Base-by-base conservation (phyloP, 306 rosid genomes). In the Fragaria vesca region DNA sequence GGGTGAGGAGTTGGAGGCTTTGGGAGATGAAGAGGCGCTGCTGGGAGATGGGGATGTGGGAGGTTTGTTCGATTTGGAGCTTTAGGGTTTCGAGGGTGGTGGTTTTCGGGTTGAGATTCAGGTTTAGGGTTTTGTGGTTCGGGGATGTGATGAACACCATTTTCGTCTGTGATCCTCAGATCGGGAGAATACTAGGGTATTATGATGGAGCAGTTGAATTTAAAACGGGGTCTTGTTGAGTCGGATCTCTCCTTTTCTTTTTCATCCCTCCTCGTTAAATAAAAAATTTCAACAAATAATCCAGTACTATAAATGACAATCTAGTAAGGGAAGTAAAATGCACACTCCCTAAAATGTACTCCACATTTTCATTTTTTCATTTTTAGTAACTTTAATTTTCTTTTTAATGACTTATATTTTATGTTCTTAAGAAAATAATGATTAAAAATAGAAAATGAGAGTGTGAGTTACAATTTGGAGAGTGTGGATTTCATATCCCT, bases 131-230 rank as follows among this genome's bases (percentile, higher is more conserved):
- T 86, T 63, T 88, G 34, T 81, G 84, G 46, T 78, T 83, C 20
- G 93, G 93, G 62, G 88, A 73, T 4, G 86, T 76, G 30, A 93
- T 38, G 74, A 93, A 91, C 81, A 91, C 92, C 98, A 93, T 93
- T 43, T 74, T n/a, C 46, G 46, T 20, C 5, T 13, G 15, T 11
- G 15, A 66, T 10, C 2, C 77, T 68, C 32, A 2, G 34, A 0
- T 40, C 12, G 30, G 3, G 20, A 77, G 52, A 38, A 66, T 38
- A 12, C 12, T 15, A 46, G 60, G 57, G 76, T 24, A n/a, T n/a
- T n/a, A 1, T 6, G 12, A 8, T 2, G 63, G 16, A 57, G 32
- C 10, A 8, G 60, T 5, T 52, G 3, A 1, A 7, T 5, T 5
- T 17, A 6, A 54, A 5, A 5, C 42, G 52, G 1, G 1, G 8